These are phyloP conservation scores for Suillus subaureus DNA, from an alignment of 768 basidiomycete species.

Conservation along the genomic window DNA sequence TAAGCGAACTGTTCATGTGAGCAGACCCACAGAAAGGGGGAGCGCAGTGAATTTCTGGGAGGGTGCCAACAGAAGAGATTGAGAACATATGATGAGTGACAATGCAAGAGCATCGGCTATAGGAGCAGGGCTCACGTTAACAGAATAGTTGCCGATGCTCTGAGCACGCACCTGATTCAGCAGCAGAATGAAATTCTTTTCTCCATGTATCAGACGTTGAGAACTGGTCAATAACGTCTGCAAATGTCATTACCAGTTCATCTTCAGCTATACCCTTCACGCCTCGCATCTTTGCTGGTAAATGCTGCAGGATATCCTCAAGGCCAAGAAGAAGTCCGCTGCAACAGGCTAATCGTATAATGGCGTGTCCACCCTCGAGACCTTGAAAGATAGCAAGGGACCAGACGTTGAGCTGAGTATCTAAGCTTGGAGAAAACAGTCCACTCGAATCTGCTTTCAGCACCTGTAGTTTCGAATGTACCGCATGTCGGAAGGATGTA, in stretches of 20 bases:
- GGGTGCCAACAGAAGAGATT: slow-evolving; percentile 58
- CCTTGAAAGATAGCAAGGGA: slow-evolving; percentile 53
- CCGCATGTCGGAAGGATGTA: slow-evolving; percentile 33
- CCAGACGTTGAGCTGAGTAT: slow-evolving; percentile 53
- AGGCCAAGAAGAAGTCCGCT: slow-evolving; percentile 68
- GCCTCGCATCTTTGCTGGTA: slow-evolving; percentile 33
- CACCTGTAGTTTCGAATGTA: slow-evolving; percentile 28
- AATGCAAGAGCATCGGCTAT: slow-evolving; percentile 45
- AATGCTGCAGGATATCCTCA: slow-evolving; percentile 47
- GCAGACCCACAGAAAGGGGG: slow-evolving; percentile 50
- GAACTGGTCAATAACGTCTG: slow-evolving; percentile 73
- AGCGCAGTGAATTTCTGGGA: slow-evolving; percentile 58
- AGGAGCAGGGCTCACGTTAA: slow-evolving; percentile 9
- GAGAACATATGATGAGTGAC: slow-evolving; percentile 58
- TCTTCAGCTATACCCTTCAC: slow-evolving; percentile 55
- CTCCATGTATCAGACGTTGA: slow-evolving; percentile 55
- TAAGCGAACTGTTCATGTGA: slow-evolving; percentile 21
- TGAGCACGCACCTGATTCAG: slow-evolving; percentile 40
- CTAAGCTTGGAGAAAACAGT: slow-evolving; percentile 36
- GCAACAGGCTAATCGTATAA: slow-evolving; percentile 62
- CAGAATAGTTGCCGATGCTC: background rate
- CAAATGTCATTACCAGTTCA: slow-evolving; percentile 67
- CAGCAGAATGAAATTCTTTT: slow-evolving; percentile 63
- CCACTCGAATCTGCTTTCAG: slow-evolving; percentile 31
- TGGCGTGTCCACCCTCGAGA: slow-evolving; percentile 64